Conservation (phyloP, 768 basidiomycete species). For the Pulveroboletus ravenelii region DNA sequence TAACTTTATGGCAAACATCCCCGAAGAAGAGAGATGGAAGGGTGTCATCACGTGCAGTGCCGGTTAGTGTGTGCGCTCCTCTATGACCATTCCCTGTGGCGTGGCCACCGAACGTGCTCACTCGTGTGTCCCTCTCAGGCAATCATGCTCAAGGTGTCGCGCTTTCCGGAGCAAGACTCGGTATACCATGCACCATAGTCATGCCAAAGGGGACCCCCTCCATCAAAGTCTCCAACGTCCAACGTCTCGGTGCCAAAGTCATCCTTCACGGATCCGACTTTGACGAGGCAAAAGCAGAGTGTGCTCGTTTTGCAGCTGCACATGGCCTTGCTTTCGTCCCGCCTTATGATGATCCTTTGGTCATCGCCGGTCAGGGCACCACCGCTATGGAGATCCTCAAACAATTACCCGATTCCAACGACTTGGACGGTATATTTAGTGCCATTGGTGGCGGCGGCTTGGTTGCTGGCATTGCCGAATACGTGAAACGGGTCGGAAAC, state of each 20-base stretch:
- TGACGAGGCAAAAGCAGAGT: constrained; percentile 94
- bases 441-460: constrained; percentile 95
- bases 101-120: not conserved
- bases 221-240: constrained; percentile 94
- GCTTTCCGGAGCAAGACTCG: constrained; percentile 81
- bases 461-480: constrained; percentile 84
- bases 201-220: constrained; percentile 94
- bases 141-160: constrained; percentile 99
- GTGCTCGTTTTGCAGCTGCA: constrained; percentile 70
- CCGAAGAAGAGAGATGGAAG: constrained; percentile 90
- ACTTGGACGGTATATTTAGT: constrained; percentile 80
- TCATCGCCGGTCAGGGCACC: constrained; percentile 97
- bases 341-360: constrained; percentile 94
- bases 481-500: constrained; percentile 87
- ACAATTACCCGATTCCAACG: constrained; percentile 72
- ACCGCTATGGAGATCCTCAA: constrained; percentile 93
- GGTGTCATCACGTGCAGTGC: constrained; percentile 98
- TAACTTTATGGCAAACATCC: constrained; percentile 93
- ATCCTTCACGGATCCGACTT: constrained; percentile 90
- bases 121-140: constrained; percentile 43
- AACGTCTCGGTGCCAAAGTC: constrained; percentile 92
- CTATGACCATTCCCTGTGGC: constrained; percentile 5
- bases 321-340: constrained; percentile 89
- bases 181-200: constrained; percentile 96
- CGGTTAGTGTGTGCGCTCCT: no score